Base-by-base conservation (phyloP, 2,329 filamentous ascomycete species). In the Celoporthe dispersa region DNA sequence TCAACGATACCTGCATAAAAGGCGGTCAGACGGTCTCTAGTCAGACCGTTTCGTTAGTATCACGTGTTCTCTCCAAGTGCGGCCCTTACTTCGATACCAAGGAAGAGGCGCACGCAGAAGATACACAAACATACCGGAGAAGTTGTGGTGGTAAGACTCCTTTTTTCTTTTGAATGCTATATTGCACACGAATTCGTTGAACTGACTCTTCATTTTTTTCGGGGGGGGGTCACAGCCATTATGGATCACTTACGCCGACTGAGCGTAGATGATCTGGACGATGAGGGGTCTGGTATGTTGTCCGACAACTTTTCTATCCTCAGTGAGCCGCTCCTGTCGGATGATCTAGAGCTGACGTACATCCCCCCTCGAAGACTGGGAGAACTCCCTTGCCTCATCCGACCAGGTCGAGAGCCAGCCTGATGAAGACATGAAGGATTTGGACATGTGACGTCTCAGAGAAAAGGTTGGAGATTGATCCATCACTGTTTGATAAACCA, bases 211-310 rank as follows among this genome's bases (percentile, higher is more conserved):
- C n/a, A 28, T 37, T 2, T 19, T 39, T 4, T 31, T 37, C n/a
- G n/a, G n/a, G n/a, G 35, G 44, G 22, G 44, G 6, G 16, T 6
- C 41, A 48, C 65, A 84, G 83, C 66, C 53, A 80, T 87, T 4
- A 71, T 85, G 16, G 82, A 83, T 19, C 76, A 80, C n/a, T 82
- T 92, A 75, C 82, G 81, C 51, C 81, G 80, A 63, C 78, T 91
- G n/a, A 81, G 86, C 59, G 83, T 88, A 22, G 87, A 89, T 64
- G 85, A 88, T 70, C 76, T 87, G 68, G 87, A 89, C 71, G 87
- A 89, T 66, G 87, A 89, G 67, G 86, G 80, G 74, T 88, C 87
- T 73, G 87, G 87, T 88, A 86, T 80, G 86, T 68, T 63, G 41
- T 85, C 77, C 72, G 75, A 74, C 66, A 81, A 78, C 74, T 79